Evolutionary conservation across 2,329 filamentous ascomycete species (phyloP).

Genomic region (Aquanectria penicillioides): DNA sequence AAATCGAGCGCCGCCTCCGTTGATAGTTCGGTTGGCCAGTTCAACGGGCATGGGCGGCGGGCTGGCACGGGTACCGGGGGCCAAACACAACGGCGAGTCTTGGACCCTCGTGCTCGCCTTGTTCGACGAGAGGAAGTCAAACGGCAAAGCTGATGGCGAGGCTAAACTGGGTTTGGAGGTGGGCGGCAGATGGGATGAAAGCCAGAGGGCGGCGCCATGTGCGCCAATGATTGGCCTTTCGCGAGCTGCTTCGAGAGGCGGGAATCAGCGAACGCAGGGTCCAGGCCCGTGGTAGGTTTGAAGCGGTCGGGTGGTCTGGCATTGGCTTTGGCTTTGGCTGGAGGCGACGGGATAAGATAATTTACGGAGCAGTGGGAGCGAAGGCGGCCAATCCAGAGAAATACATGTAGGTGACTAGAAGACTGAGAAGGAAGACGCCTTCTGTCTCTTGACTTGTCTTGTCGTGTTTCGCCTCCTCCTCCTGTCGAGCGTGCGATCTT

Average conservation of each 20-base stretch:
- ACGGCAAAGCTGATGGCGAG: not conserved
- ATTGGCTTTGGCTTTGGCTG: too few species aligned
- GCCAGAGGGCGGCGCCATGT: slow-evolving; percentile 42
- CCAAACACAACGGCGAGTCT: slow-evolving; percentile 19
- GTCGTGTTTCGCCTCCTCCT: too few species aligned
- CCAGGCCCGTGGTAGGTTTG: slow-evolving; percentile 4
- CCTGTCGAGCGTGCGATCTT: too few species aligned
- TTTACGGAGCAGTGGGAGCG: too few species aligned
- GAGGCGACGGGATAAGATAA: not conserved
- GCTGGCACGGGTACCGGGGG: too few species aligned
- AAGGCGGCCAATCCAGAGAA: too few species aligned
- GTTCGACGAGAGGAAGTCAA: slow-evolving; percentile 27
- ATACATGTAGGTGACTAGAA: too few species aligned
- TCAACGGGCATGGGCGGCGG: too few species aligned
- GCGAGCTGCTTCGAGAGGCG: slow-evolving; percentile 6
- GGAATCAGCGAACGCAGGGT: not conserved
- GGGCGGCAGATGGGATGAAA: slow-evolving; percentile 22
- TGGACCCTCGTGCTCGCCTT: slow-evolving; percentile 30
- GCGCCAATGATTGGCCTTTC: slow-evolving; percentile 43
- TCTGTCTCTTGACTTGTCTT: too few species aligned
- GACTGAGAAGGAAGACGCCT: too few species aligned
- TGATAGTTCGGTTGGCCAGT: too few species aligned
- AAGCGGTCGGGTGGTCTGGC: slow-evolving; percentile 5
- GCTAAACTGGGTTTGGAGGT: slow-evolving; percentile 14
- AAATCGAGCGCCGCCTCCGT: too few species aligned